Conservation (phyloP, 495 filamentous ascomycete genomes). For the Hypoxylon fragiforme region DNA sequence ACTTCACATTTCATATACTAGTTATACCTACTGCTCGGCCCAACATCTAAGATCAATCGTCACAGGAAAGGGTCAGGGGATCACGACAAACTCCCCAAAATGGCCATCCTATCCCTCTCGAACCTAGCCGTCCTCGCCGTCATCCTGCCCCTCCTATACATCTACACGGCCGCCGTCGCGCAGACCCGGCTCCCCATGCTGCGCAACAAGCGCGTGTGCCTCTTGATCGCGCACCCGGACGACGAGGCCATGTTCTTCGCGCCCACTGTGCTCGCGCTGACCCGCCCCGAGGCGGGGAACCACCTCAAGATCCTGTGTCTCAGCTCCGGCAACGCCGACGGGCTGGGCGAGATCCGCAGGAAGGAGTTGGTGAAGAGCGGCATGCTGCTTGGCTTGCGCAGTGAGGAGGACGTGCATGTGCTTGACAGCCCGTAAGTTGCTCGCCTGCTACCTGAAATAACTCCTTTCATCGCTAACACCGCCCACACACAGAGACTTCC, state of each 20-base stretch:
- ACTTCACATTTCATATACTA: conserved; percentile 1
- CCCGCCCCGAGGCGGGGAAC: conserved; percentile 73
- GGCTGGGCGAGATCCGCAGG: conserved; percentile 78
- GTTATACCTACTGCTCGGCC: not conserved
- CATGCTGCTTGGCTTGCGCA: conserved; percentile 70
- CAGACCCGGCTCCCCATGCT: conserved; percentile 67
- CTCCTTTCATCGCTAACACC: conserved; percentile 2
- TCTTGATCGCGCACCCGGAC: conserved; percentile 95
- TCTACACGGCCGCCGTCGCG: conserved; percentile 61
- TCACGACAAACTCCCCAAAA: too few species aligned
- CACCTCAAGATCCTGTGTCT: conserved; percentile 92
- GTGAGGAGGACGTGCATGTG: conserved; percentile 75
- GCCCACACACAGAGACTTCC: conserved; percentile 62
- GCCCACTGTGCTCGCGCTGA: conserved; percentile 80
- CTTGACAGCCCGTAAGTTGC: conserved; percentile 65
- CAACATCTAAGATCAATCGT: too few species aligned
- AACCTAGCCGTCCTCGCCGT: conserved; percentile 53
- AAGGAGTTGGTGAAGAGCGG: conserved; percentile 81
- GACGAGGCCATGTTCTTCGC: conserved; percentile 99
- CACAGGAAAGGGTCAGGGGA: conserved; percentile 1
- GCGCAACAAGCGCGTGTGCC: conserved; percentile 76
- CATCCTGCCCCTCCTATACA: conserved; percentile 62
- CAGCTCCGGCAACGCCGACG: conserved; percentile 86
- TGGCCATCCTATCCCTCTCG: conserved; percentile 21
- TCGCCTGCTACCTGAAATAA: not conserved